Percentiles rank a stretch among this genome's conserved stretches.
Evolutionary conservation across 2,329 filamentous ascomycete genomes (phyloP).

Genomic region (Immersiporthe knoxdaviesiana): DNA sequence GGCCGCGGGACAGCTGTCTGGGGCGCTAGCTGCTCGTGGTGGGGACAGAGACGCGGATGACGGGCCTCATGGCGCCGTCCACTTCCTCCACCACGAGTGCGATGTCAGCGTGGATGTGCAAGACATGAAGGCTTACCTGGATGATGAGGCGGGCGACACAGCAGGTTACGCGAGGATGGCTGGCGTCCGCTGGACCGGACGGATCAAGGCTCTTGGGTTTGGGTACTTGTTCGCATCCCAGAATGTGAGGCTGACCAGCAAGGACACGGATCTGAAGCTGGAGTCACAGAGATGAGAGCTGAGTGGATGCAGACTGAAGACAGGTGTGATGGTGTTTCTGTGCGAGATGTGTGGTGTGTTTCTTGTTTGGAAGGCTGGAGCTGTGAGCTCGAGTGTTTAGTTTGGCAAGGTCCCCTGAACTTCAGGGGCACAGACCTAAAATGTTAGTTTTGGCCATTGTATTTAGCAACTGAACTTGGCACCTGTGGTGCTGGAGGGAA

Average conservation of each 20-base stretch:
- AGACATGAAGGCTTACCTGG: neutral
- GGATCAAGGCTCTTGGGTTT: conserved; percentile 1
- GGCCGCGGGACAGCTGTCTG: neutral
- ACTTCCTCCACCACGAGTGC: conserved; percentile 2
- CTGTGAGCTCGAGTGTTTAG: neutral
- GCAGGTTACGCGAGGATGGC: neutral
- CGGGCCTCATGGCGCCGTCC: neutral
- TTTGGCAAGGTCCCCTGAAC: too few species aligned
- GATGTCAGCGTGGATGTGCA: neutral
- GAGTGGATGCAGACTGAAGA: neutral
- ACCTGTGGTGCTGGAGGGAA: too few species aligned
- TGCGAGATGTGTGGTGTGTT: neutral
- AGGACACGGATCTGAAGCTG: neutral
- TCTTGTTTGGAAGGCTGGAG: neutral
- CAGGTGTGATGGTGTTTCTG: neutral
- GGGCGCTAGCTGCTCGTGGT: neutral
- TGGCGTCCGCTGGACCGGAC: neutral
- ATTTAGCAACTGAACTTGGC: too few species aligned
- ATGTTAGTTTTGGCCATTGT: too few species aligned
- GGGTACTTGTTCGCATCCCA: neutral
- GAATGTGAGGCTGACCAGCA: neutral
- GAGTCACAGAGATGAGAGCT: neutral
- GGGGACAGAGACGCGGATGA: neutral
- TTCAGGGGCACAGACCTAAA: too few species aligned
- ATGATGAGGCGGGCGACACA: neutral